These are phyloP conservation scores for Aspergillus floridensis DNA, from an alignment of 2,329 filamentous ascomycete species.

Conservation along the genomic window DNA sequence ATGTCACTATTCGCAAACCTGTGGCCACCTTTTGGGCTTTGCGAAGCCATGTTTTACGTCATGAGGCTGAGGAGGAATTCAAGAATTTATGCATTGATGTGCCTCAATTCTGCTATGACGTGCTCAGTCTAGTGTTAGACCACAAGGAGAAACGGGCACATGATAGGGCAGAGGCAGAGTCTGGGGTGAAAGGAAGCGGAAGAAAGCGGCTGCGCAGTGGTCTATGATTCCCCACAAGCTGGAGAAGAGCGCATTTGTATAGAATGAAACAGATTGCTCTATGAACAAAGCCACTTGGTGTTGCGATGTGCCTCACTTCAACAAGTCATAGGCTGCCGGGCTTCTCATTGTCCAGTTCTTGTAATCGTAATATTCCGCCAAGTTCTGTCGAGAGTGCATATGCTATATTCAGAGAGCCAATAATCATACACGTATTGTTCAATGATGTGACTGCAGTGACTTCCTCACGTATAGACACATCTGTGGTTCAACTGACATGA, in stretches of 20 bases:
- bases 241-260: neutral
- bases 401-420: no score
- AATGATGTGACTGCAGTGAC: no score
- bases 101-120: slow-evolving; percentile 89
- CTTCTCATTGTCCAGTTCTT: no score
- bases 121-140: slow-evolving; percentile 62
- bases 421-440: no score
- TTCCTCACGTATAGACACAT: no score
- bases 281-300: neutral
- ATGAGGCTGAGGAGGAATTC: slow-evolving; percentile 86
- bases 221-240: slow-evolving; percentile 14
- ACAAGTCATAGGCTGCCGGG: no score
- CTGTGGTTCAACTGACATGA: no score
- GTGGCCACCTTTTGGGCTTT: slow-evolving; percentile 90
- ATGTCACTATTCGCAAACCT: slow-evolving; percentile 72
- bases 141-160: slow-evolving; percentile 43
- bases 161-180: slow-evolving; percentile 37
- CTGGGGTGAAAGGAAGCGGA: slow-evolving; percentile 34
- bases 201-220: slow-evolving; percentile 40
- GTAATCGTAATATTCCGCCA: no score
- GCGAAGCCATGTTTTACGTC: slow-evolving; percentile 72
- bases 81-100: slow-evolving; percentile 79
- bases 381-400: no score
- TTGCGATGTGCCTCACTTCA: no score
- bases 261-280: neutral